Evolutionary conservation across 208 protist genomes (phyloP).

Genomic region (Acanthamoeba quina): DNA sequence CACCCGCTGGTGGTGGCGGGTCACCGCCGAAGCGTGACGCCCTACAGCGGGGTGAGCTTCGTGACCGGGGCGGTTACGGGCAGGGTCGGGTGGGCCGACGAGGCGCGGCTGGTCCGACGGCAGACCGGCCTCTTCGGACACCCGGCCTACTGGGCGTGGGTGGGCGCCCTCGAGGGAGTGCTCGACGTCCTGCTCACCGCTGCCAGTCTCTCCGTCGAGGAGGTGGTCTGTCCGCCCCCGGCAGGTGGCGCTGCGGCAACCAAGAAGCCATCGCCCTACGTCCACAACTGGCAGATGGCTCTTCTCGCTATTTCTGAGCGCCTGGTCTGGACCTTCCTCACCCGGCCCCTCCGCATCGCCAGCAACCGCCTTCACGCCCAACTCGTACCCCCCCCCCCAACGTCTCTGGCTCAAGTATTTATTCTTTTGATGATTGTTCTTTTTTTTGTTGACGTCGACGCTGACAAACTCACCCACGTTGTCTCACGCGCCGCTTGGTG

Average conservation of each 20-base stretch:
- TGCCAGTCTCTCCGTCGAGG: not conserved
- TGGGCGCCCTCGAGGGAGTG: not conserved
- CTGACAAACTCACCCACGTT: not conserved
- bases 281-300: conserved; percentile 20
- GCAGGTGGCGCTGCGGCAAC: not conserved
- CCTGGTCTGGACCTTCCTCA: not conserved
- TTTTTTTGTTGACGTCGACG: no score
- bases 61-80: not conserved
- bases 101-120: not conserved
- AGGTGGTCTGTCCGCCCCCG: not conserved
- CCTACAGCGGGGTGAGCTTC: not conserved
- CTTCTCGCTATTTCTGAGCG: not conserved
- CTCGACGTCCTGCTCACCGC: conserved; percentile 6
- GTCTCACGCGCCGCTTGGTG: not conserved
- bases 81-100: not conserved
- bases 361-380: conserved; percentile 22
- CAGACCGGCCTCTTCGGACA: conserved; percentile 22
- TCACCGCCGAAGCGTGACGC: conserved; percentile 23
- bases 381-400: not conserved
- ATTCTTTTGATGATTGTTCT: not conserved
- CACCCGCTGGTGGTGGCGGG: conserved; percentile 2
- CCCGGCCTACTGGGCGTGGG: conserved; percentile 20
- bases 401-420: not conserved
- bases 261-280: not conserved
- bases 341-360: not conserved